Conservation (phyloP, 176 grass and related monocot genomes). For the Secale cereale region DNA sequence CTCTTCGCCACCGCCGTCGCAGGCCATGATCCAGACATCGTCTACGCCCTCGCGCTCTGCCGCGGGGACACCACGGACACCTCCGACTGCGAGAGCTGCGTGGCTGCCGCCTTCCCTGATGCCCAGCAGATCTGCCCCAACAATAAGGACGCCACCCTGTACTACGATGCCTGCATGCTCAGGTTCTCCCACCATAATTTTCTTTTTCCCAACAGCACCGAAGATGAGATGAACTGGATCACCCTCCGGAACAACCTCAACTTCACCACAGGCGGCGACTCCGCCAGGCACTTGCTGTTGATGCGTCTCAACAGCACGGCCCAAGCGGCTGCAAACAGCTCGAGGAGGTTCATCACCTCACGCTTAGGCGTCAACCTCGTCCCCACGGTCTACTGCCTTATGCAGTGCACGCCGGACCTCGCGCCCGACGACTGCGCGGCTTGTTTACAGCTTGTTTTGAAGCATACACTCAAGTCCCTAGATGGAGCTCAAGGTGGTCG, state of each 20-base stretch:
- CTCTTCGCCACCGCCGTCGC: constrained; percentile 15
- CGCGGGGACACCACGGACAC: constrained; percentile 19
- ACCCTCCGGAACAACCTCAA: not conserved
- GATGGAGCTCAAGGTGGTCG: constrained; percentile 10
- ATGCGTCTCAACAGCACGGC: constrained; percentile 16
- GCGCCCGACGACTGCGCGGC: not conserved
- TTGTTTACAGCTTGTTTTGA: not conserved
- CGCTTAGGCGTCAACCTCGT: not conserved
- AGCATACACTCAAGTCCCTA: not conserved
- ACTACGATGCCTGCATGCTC: constrained; percentile 33
- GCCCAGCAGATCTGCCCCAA: not conserved
- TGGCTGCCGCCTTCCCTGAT: not conserved
- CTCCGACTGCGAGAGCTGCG: constrained; percentile 15
- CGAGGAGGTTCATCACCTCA: constrained; percentile 19
- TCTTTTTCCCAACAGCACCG: not conserved
- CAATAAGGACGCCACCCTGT: not conserved
- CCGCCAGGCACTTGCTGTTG: not conserved
- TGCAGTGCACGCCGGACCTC: constrained; percentile 50
- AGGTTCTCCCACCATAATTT: constrained; percentile 33
- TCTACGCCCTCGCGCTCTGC: constrained; percentile 37
- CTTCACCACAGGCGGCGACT: not conserved
- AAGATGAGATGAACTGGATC: not conserved
- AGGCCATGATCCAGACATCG: not conserved
- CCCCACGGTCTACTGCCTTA: constrained; percentile 28
- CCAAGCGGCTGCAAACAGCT: constrained; percentile 12